phyloP scores from a whole-genome alignment of 2,329 filamentous ascomycete species.

The Colletotrichum sidae region DNA sequence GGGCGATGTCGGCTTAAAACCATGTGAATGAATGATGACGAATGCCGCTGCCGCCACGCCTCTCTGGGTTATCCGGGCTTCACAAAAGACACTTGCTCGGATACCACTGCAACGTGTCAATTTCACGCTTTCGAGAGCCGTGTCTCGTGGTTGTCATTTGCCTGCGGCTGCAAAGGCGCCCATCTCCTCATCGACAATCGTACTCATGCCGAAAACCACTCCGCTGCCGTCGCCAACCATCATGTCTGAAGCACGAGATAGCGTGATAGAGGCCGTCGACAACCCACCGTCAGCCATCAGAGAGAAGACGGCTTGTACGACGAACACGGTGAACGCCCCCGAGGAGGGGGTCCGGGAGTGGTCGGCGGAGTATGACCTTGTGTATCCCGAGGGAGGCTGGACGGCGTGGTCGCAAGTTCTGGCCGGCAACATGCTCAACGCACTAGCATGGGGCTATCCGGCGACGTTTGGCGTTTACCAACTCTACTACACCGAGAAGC shows the following conservation, averaged over 20 bases:
- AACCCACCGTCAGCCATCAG: constrained; percentile 7
- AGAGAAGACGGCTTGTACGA: constrained; percentile 2
- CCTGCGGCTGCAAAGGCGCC: no score
- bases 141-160: no score
- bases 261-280: background rate
- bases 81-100: no score
- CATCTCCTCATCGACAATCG: no score
- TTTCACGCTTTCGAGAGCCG: no score
- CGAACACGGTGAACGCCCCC: background rate
- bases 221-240: background rate
- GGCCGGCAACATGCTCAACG: constrained; percentile 59
- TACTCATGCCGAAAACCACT: no score
- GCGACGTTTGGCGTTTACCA: constrained; percentile 66
- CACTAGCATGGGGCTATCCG: constrained; percentile 62
- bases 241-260: background rate
- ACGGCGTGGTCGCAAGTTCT: constrained; percentile 63
- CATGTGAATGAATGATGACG: no score
- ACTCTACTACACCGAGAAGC: constrained; percentile 56
- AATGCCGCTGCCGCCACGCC: no score
- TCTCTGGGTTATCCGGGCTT: no score
- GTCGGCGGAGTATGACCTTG: constrained; percentile 32
- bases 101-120: no score
- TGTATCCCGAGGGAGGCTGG: constrained; percentile 57
- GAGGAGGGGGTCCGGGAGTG: constrained; percentile 12
- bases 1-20: no score